Conservation (phyloP, 2,329 filamentous ascomycete genomes). For the Bipolaris cookei region DNA sequence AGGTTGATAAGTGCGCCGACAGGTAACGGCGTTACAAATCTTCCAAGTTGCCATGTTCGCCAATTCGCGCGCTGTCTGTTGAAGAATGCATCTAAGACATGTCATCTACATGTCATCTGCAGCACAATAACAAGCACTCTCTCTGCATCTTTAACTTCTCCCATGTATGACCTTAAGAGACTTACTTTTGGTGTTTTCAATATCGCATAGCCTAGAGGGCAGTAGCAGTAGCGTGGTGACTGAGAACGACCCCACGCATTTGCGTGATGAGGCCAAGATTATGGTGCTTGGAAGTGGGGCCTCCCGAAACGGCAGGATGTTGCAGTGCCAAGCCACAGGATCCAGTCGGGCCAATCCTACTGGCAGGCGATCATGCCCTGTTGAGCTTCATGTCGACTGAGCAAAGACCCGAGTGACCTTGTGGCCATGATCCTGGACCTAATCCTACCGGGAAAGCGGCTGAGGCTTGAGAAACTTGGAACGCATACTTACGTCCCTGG, state of each 20-base stretch:
- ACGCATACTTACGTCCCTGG: not conserved
- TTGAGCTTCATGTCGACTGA: not conserved
- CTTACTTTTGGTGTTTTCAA: not conserved
- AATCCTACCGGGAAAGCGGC: not conserved
- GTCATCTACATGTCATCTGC: not conserved
- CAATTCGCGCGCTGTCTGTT: not conserved
- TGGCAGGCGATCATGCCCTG: not conserved
- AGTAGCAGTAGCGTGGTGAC: not conserved
- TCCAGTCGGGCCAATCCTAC: not conserved
- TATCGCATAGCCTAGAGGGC: not conserved
- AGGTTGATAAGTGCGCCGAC: not conserved
- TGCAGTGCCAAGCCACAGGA: conserved; percentile 7
- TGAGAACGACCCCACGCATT: not conserved
- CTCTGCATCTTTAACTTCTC: not conserved
- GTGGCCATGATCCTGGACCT: not conserved
- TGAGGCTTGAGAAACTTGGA: not conserved
- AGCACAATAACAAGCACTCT: not conserved
- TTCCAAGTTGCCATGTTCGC: not conserved
- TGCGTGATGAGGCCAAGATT: not conserved
- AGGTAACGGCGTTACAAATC: not conserved
- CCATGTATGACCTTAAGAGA: not conserved
- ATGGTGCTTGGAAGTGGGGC: not conserved
- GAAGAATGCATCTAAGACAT: not conserved
- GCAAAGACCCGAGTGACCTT: not conserved
- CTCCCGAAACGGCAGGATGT: not conserved